Evolutionary conservation across 495 filamentous ascomycete genomes (phyloP), one percentile per base, ranked within the genome.

Genomic region (Penicillium cosmopolitanum): DNA sequence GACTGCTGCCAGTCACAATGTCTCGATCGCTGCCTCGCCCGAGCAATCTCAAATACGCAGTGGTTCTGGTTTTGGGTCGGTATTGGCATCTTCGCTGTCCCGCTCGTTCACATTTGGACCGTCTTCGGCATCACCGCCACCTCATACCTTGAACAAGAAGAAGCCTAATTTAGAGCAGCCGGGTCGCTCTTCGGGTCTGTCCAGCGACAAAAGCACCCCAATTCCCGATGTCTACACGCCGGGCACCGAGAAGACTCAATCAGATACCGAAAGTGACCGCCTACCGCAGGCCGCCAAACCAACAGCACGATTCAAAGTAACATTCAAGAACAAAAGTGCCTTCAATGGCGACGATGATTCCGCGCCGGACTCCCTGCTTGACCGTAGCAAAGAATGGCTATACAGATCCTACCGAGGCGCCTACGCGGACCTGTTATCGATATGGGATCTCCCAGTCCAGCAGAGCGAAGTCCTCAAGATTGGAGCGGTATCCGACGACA

Each of bases 401-500:
- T 93, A 92, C 64, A 76, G 75, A 8, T 82, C 83, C 44, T 97
- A 96, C 72, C 85, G 93, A 16, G 82, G 84, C 53, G 80, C 86
- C 38, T 97, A 97, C 67, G 91, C 94, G 11, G 83, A 94, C 60
- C 81, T 96, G 63, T 80, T 97, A 2, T 87, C 84, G 46, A 84
- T 89, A 56, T 97, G 94, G 93, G 82, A 84, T n/a, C 78, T 94
- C 8, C 87, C 89, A 0, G 78, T 90, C 5, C 82, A 87, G 33
- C 82, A 89, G 16, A 84, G 91, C 7, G 92, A 97, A 73, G 84
- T 97, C 19, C 77, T 96, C 55, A 96, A 96, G 65, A 94, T 93
- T 70, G 76, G 76, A 12, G 64, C 67, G 1, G 55, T 61, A 18
- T 38, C 53, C 11, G 57, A 68, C 11, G 55, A 56, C 43, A 66